Evolutionary conservation across 495 filamentous ascomycete genomes (phyloP).

Genomic region (Cercophora newfieldiana): DNA sequence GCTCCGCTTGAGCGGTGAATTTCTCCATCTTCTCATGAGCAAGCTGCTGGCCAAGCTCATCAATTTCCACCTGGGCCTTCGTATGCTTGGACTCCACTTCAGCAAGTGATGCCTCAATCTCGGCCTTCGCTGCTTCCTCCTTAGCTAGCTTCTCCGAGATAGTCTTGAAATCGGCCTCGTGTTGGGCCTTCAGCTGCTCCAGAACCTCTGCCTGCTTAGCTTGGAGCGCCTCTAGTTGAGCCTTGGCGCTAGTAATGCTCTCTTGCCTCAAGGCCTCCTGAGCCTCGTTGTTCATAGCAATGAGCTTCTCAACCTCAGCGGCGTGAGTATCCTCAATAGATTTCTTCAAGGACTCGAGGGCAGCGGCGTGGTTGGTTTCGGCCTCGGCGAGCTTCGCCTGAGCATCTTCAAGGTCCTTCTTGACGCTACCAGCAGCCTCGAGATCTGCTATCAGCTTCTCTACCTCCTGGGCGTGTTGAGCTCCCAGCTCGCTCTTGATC

Average conservation of each 20-base stretch:
- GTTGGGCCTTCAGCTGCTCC: conserved; percentile 43
- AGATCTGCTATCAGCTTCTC: conserved; percentile 39
- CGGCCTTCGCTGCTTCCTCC: conserved; percentile 24
- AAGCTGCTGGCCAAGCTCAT: conserved; percentile 48
- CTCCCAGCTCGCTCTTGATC: conserved; percentile 26
- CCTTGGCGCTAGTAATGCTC: conserved; percentile 31
- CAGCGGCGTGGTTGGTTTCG: conserved; percentile 37
- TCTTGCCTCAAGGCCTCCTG: conserved; percentile 42
- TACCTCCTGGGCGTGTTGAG: conserved; percentile 33
- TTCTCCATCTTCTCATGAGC: conserved; percentile 57
- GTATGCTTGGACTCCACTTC: conserved; percentile 35
- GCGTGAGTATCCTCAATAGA: conserved; percentile 46
- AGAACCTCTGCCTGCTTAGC: conserved; percentile 43
- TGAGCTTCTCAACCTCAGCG: conserved; percentile 51
- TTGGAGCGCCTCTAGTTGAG: conserved; percentile 42
- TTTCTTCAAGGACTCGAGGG: conserved; percentile 44
- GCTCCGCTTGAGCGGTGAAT: conserved; percentile 53
- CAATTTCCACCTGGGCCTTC: conserved; percentile 44
- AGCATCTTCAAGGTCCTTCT: conserved; percentile 37
- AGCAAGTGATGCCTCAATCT: conserved; percentile 24
- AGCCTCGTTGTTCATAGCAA: conserved; percentile 44
- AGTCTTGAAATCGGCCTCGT: conserved; percentile 27
- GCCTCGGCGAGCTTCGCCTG: conserved; percentile 45
- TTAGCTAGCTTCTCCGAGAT: conserved; percentile 27
- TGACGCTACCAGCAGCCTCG: conserved; percentile 31